Evolutionary conservation across 1,284 basidiomycete species (phyloP).

Genomic region (Microbotryomycetes sp.): DNA sequence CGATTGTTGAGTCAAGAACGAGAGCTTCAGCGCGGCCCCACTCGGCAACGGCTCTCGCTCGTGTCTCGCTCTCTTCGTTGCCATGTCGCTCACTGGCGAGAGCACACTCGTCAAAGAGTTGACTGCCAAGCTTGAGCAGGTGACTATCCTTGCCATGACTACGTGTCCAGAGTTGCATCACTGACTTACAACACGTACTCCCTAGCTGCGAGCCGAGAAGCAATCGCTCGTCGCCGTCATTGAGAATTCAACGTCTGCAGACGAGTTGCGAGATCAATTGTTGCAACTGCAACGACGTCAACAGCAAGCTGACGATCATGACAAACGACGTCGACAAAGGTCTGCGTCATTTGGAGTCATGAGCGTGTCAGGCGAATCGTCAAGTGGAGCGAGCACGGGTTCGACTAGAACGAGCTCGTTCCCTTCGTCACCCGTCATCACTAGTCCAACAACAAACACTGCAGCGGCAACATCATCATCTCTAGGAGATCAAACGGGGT

Average conservation of each 20-base stretch:
- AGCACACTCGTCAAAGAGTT: conserved; percentile 2
- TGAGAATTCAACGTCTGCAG: conserved; percentile 1
- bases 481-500: no score
- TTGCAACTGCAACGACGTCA: not conserved
- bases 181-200: not conserved
- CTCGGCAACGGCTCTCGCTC: not conserved
- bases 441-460: not conserved
- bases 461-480: no score
- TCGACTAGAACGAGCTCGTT: no score
- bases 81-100: not conserved
- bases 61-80: no score
- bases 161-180: not conserved
- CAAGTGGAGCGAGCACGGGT: not conserved
- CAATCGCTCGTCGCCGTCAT: conserved; percentile 13
- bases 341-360: not conserved
- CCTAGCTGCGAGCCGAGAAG: conserved; percentile 25
- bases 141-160: not conserved
- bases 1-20: not conserved
- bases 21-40: not conserved
- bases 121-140: conserved; percentile 12
- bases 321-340: no score
- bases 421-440: not conserved
- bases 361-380: not conserved
- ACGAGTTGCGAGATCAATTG: not conserved
- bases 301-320: no score